phyloP scores from a whole-genome alignment of 164 flowering plant genomes.

The Berberis thunbergii region DNA sequence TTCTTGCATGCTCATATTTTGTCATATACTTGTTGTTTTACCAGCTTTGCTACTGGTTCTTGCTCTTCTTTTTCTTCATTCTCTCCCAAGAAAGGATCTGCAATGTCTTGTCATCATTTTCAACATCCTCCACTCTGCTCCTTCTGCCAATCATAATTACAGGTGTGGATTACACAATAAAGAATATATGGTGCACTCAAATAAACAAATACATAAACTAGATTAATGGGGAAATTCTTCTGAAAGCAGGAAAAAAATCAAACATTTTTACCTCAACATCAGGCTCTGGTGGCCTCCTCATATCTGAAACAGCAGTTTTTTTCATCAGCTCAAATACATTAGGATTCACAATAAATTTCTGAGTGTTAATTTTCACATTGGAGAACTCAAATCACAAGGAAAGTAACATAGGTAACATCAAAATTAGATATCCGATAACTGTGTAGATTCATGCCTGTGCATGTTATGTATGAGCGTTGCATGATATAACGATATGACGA shows the following conservation, averaged over 20 bases:
- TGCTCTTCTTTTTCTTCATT: conserved; percentile 33
- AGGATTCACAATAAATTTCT: no score
- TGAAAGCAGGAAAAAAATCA: neutral
- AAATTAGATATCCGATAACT: no score
- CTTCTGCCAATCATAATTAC: conserved; percentile 27
- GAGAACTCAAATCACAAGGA: no score
- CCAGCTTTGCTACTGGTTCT: conserved; percentile 25
- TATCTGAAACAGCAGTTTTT: conserved; percentile 14
- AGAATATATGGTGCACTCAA: no score
- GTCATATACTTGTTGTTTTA: conserved; percentile 59
- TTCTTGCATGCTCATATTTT: conserved; percentile 58
- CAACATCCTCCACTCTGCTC: conserved; percentile 42
- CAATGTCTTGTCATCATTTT: conserved; percentile 24
- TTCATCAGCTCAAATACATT: neutral
- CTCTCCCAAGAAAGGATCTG: conserved; percentile 32
- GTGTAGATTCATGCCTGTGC: no score
- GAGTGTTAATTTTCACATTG: no score
- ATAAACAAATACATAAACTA: neutral
- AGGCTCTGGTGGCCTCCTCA: conserved; percentile 78
- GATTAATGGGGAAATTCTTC: neutral
- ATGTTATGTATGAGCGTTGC: no score
- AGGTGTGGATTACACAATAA: no score
- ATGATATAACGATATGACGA: no score
- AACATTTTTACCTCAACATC: conserved; percentile 48
- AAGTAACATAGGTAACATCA: no score